A percentile compares a stretch with the other conserved stretches of the same genome.
Conservation (phyloP, 805 yeast genomes). For the Candida fluviatilis region DNA sequence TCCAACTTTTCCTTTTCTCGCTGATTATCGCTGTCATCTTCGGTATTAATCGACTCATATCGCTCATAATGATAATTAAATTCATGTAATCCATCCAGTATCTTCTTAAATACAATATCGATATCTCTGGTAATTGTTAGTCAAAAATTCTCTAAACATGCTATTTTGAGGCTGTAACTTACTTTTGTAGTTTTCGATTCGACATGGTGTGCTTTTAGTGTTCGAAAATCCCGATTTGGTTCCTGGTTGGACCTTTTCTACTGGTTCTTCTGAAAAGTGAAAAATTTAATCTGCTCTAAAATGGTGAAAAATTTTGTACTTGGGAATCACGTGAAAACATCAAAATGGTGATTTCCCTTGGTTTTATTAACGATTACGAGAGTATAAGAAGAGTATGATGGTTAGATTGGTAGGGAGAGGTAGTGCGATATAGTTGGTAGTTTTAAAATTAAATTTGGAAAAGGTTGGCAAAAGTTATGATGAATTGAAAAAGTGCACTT, state of each 20-base stretch:
- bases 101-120: slow-evolving; percentile 40
- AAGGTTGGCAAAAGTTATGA: too few relatives aligned
- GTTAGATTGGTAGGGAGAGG: too few relatives aligned
- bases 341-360: too few relatives aligned
- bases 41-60: slow-evolving; percentile 30
- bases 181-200: slow-evolving; percentile 34
- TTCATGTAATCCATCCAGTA: slow-evolving; percentile 42
- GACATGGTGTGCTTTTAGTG: slow-evolving; percentile 13
- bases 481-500: too few relatives aligned
- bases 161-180: slow-evolving; percentile 13
- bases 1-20: slow-evolving; percentile 43
- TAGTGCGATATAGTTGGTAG: too few relatives aligned
- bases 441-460: too few relatives aligned
- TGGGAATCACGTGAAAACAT: slow-evolving; percentile 2
- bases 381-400: too few relatives aligned
- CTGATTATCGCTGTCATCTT: slow-evolving; percentile 30
- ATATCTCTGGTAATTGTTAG: slow-evolving; percentile 27
- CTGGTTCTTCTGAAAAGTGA: neutral
- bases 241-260: neutral
- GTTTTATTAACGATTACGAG: too few relatives aligned
- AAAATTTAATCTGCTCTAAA: slow-evolving; percentile 1
- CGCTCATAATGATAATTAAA: slow-evolving; percentile 43
- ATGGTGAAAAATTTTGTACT: slow-evolving; percentile 1
- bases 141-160: neutral
- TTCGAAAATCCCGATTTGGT: neutral